phyloP scores from a whole-genome alignment of 805 yeast genomes.

The Cyberlindnera subsufficiens region DNA sequence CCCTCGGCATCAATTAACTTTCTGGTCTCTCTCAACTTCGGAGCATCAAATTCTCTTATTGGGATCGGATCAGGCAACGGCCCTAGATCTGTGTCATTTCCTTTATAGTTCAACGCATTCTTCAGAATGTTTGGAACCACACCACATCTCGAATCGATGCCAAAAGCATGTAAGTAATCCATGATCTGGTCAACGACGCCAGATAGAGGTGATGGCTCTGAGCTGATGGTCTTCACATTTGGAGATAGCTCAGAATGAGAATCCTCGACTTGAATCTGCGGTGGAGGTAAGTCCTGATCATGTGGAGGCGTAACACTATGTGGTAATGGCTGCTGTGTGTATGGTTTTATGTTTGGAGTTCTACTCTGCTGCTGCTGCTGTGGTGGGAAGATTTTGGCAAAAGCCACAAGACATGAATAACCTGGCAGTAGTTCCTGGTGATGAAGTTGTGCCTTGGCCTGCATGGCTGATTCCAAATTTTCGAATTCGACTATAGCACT shows the following conservation, averaged over 20 bases:
- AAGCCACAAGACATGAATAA: constrained; percentile 67
- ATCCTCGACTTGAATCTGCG: constrained; percentile 7
- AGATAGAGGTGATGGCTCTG: constrained; percentile 17
- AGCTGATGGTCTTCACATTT: constrained; percentile 10
- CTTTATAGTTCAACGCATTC: constrained; percentile 37
- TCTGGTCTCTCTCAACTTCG: constrained; percentile 80
- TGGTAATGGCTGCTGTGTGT: constrained; percentile 5
- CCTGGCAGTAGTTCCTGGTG: constrained; percentile 84
- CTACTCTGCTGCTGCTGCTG: constrained; percentile 11
- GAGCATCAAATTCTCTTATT: constrained; percentile 76
- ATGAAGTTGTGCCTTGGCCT: constrained; percentile 70
- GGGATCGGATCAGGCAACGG: constrained; percentile 71
- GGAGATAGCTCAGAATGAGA: constrained; percentile 1
- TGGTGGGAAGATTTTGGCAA: constrained; percentile 61
- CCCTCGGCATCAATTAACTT: constrained; percentile 58
- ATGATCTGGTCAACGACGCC: constrained; percentile 25
- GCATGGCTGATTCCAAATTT: constrained; percentile 68
- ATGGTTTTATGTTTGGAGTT: constrained; percentile 7
- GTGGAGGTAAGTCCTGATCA: constrained; percentile 6
- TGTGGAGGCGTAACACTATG: constrained; percentile 3
- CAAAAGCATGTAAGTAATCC: constrained; percentile 26
- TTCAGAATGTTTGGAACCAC: constrained; percentile 39
- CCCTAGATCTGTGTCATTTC: constrained; percentile 53
- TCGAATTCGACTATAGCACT: constrained; percentile 69
- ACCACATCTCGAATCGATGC: constrained; percentile 24